Conservation (phyloP, 2,329 filamentous ascomycete genomes). For the Hypoxylon sp. region DNA sequence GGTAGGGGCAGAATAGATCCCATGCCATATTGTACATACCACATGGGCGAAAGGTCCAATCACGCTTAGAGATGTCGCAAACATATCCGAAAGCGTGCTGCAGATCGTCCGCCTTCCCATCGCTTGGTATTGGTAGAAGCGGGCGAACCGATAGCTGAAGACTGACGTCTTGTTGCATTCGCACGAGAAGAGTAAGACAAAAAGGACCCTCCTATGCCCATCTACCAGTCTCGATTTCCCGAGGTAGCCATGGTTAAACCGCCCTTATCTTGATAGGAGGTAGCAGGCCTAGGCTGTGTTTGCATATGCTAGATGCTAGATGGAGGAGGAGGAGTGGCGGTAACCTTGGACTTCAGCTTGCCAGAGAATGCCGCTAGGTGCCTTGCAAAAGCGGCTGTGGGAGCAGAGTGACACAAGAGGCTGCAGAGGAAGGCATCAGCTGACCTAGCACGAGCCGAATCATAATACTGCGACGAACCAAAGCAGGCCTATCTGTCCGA, state of each 20-base stretch:
- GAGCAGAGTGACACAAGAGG: constrained; percentile 44
- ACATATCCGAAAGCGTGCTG: constrained; percentile 43
- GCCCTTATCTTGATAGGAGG: constrained; percentile 44
- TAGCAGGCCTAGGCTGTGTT: constrained; percentile 35
- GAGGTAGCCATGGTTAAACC: constrained; percentile 25
- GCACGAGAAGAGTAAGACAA: constrained; percentile 26
- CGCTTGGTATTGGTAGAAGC: constrained; percentile 36
- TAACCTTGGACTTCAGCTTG: constrained; percentile 35
- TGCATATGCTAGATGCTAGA: constrained; percentile 47
- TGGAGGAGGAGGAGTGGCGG: constrained; percentile 34
- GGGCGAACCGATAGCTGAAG: constrained; percentile 35
- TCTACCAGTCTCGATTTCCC: constrained; percentile 29
- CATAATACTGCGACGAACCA: constrained; percentile 27
- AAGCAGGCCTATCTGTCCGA: constrained; percentile 15
- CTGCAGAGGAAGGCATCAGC: constrained; percentile 44
- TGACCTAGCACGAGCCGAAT: constrained; percentile 37
- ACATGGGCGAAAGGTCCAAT: constrained; percentile 43
- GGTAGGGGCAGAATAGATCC: constrained; percentile 38
- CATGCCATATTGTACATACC: constrained; percentile 43
- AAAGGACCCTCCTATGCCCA: constrained; percentile 24
- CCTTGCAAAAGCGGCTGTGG: constrained; percentile 33
- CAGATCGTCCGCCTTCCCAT: constrained; percentile 41
- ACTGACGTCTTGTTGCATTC: constrained; percentile 46
- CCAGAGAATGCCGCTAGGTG: constrained; percentile 26
- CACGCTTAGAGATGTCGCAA: constrained; percentile 34